Conservation (phyloP, 2,329 filamentous ascomycete species). For the Fusarium irregulare region DNA sequence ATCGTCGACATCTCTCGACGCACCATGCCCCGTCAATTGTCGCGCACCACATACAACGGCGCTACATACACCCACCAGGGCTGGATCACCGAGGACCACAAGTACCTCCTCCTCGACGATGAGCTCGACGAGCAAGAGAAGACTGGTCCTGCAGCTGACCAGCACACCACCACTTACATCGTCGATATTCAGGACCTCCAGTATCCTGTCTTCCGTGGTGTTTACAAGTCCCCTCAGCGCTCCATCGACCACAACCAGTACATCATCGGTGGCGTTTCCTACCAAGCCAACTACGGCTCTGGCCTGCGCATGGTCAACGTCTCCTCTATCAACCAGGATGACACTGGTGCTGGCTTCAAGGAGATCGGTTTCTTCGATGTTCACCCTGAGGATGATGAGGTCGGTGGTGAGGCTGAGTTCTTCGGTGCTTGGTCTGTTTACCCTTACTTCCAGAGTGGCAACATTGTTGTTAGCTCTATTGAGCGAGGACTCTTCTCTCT, state of each 20-base stretch:
- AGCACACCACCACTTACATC: slow-evolving; percentile 62
- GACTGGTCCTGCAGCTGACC: slow-evolving; percentile 51
- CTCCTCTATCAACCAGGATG: slow-evolving; percentile 2
- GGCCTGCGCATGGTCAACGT: slow-evolving; percentile 8
- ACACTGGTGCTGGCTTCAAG: neutral
- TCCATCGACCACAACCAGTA: slow-evolving; percentile 18
- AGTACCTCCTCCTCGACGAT: slow-evolving; percentile 62
- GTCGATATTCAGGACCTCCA: slow-evolving; percentile 58
- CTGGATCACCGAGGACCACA: slow-evolving; percentile 58
- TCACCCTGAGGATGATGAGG: slow-evolving; percentile 40
- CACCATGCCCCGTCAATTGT: slow-evolving; percentile 9
- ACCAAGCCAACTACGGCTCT: slow-evolving; percentile 12
- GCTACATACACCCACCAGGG: slow-evolving; percentile 59
- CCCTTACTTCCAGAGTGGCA: slow-evolving; percentile 58
- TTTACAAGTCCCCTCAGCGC: slow-evolving; percentile 18
- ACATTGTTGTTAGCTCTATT: slow-evolving; percentile 61
- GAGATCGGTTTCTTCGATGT: slow-evolving; percentile 17
- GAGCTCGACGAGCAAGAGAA: slow-evolving; percentile 63
- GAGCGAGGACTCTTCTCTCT: slow-evolving; percentile 49
- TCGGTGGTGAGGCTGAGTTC: slow-evolving; percentile 58
- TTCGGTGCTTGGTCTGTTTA: slow-evolving; percentile 60
- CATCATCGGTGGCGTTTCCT: slow-evolving; percentile 1
- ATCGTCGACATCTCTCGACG: slow-evolving; percentile 18
- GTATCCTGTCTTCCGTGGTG: slow-evolving; percentile 48
- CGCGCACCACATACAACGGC: slow-evolving; percentile 15